Conservation (phyloP, 2,329 filamentous ascomycete genomes). For the Beauveria rudraprayagi region DNA sequence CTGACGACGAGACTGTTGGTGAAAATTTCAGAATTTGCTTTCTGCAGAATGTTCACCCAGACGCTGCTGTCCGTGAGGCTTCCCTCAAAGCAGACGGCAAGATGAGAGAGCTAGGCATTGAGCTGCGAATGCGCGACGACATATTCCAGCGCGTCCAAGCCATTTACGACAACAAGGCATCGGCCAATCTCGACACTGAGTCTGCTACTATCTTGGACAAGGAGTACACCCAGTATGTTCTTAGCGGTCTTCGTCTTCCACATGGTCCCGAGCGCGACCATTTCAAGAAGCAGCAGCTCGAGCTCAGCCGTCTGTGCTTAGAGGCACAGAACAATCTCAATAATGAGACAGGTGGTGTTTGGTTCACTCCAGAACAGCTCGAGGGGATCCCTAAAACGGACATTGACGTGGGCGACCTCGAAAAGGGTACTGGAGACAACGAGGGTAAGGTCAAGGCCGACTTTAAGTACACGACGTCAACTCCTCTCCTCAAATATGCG, state of each 20-base stretch:
- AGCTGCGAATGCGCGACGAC: conserved; percentile 74
- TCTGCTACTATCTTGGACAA: conserved; percentile 66
- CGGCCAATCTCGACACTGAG: conserved; percentile 56
- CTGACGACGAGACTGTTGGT: conserved; percentile 58
- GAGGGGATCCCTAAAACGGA: conserved; percentile 69
- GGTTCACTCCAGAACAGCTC: conserved; percentile 67
- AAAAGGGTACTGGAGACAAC: conserved; percentile 64
- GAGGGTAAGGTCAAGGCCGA: conserved; percentile 67
- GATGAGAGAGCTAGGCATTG: conserved; percentile 69
- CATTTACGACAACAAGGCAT: conserved; percentile 43
- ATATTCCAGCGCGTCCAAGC: conserved; percentile 61
- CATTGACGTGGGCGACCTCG: conserved; percentile 51
- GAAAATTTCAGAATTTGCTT: conserved; percentile 63
- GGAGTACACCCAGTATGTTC: conserved; percentile 68
- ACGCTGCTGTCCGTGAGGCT: conserved; percentile 62
- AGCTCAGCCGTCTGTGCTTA: conserved; percentile 65
- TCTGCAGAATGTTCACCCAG: conserved; percentile 69
- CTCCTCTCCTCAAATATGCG: conserved; percentile 71
- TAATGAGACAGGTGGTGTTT: conserved; percentile 73
- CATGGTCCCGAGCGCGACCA: conserved; percentile 63
- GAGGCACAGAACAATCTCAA: conserved; percentile 74
- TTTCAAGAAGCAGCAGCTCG: conserved; percentile 82
- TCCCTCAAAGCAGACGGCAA: conserved; percentile 69
- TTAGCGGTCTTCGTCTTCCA: conserved; percentile 66
- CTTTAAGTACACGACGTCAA: conserved; percentile 79